Percentiles rank a stretch among this genome's conserved stretches.
Conservation (phyloP, 352 stramenopile species). For the Phytophthora europaea region DNA sequence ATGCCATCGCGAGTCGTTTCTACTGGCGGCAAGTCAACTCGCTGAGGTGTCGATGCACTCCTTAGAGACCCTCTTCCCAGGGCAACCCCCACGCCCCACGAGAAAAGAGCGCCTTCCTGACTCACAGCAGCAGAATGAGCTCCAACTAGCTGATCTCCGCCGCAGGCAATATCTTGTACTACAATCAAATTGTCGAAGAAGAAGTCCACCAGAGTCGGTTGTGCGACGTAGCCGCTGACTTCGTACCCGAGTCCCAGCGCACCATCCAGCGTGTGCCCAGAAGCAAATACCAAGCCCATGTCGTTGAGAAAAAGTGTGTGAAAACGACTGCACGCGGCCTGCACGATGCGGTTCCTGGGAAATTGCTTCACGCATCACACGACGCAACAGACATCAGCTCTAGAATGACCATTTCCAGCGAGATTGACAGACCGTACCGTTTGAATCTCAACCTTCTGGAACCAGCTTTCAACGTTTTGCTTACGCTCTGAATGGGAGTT, state of each 20-base stretch:
- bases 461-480: slow-evolving; percentile 4
- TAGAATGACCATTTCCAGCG: neutral
- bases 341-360: slow-evolving; percentile 65
- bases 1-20: neutral
- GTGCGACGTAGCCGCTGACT: slow-evolving; percentile 25
- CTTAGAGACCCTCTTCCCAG: slow-evolving; percentile 53
- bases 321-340: slow-evolving; percentile 65
- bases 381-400: neutral
- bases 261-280: slow-evolving; percentile 59
- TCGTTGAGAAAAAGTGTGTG: slow-evolving; percentile 77
- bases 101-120: slow-evolving; percentile 68
- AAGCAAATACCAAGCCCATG: slow-evolving; percentile 71
- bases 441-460: slow-evolving; percentile 39
- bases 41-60: slow-evolving; percentile 50
- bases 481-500: neutral
- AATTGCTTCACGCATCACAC: slow-evolving; percentile 41
- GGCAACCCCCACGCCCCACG: slow-evolving; percentile 77
- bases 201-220: slow-evolving; percentile 55
- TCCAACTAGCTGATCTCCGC: slow-evolving; percentile 62
- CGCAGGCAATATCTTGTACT: slow-evolving; percentile 55
- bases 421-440: slow-evolving; percentile 37
- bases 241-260: slow-evolving; percentile 53
- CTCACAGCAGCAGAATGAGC: slow-evolving; percentile 78
- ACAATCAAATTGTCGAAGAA: slow-evolving; percentile 64
- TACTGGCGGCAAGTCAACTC: slow-evolving; percentile 33